Evolutionary conservation across 2,329 filamentous ascomycete genomes (phyloP).

Genomic region (Xylariaceae sp.): DNA sequence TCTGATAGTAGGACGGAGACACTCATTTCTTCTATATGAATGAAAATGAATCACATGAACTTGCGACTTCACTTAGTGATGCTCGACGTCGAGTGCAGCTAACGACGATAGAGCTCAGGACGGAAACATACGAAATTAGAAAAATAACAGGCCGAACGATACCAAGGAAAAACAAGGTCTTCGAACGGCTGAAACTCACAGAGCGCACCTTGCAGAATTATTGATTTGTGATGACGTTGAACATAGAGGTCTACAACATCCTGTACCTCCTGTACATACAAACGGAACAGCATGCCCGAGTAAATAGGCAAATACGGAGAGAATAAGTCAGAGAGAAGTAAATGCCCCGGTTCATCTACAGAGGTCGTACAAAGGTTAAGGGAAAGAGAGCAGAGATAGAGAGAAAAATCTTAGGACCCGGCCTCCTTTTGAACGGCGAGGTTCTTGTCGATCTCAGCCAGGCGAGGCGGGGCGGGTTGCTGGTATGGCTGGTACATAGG

Average conservation of each 20-base stretch:
- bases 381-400: constrained; percentile 1
- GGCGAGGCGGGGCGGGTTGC: constrained; percentile 21
- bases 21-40: constrained; percentile 36
- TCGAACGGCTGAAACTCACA: neutral
- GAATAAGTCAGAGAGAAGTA: neutral
- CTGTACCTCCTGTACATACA: constrained; percentile 10
- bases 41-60: constrained; percentile 28
- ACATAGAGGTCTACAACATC: constrained; percentile 8
- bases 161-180: neutral
- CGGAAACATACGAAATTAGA: neutral
- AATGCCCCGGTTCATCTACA: neutral
- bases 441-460: constrained; percentile 21
- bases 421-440: constrained; percentile 18
- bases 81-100: neutral
- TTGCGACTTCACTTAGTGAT: constrained; percentile 10
- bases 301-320: neutral
- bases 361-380: neutral
- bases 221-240: too few species aligned
- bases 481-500: too few species aligned
- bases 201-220: constrained; percentile 12
- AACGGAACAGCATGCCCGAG: constrained; percentile 6
- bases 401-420: constrained; percentile 13
- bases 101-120: neutral
- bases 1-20: constrained; percentile 29
- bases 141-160: neutral